phyloP scores from a whole-genome alignment of 2,329 filamentous ascomycete species.

The Stenocarpella maydis region DNA sequence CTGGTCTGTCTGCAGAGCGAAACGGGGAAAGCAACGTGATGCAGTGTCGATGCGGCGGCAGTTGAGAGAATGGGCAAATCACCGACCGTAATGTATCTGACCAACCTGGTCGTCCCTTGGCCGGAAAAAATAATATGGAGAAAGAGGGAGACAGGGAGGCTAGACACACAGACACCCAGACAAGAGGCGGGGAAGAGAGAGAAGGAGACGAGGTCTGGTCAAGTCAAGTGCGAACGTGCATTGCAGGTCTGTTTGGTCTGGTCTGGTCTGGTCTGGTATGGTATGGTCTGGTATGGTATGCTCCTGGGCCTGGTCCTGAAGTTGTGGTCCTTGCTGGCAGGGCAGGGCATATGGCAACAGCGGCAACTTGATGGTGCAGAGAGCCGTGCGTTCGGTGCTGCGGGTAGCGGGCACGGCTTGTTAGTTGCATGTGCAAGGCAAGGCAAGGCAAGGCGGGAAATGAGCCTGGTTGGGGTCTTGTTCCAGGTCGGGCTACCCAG shows the following conservation, averaged over 20 bases:
- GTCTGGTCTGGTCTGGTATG: constrained; percentile 6
- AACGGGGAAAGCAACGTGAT: constrained; percentile 13
- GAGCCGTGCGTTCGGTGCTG: neutral
- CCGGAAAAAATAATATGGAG: constrained; percentile 13
- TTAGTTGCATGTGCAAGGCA: neutral
- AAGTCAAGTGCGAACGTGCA: neutral
- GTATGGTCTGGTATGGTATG: too few relatives aligned
- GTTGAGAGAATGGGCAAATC: constrained; percentile 3
- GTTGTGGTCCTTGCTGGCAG: too few relatives aligned
- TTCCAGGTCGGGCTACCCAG: constrained; percentile 25
- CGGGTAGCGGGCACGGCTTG: neutral
- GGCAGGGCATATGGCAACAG: constrained; percentile 11
- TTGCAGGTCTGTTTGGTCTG: neutral
- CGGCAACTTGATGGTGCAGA: constrained; percentile 16
- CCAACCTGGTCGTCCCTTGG: neutral
- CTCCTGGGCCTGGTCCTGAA: too few relatives aligned
- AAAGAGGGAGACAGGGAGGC: neutral
- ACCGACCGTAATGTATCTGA: neutral
- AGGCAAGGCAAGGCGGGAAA: constrained; percentile 17
- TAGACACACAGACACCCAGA: too few relatives aligned
- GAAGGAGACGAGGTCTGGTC: neutral
- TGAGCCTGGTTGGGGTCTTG: constrained; percentile 29
- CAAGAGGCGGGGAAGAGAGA: neutral
- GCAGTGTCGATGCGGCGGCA: constrained; percentile 3
- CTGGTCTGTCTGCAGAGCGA: neutral